These are phyloP conservation scores for Candida labiduridarum DNA, from an alignment of 1,139 yeast species.

Conservation along the genomic window DNA sequence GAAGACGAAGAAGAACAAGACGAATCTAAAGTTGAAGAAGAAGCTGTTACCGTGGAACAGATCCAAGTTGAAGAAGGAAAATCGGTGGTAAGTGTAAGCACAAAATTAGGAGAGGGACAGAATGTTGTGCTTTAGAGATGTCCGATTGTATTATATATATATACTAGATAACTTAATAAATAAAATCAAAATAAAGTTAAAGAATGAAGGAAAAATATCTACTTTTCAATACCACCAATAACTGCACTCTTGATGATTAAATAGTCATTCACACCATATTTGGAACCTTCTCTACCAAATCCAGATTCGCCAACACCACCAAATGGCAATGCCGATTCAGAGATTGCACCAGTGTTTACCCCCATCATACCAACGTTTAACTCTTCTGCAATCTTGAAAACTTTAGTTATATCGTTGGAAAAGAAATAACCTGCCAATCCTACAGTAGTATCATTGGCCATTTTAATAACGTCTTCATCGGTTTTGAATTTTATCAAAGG, in stretches of 20 bases:
- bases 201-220: neutral
- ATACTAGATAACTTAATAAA: neutral
- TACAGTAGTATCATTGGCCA: conserved; percentile 65
- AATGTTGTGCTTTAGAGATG: too few species aligned
- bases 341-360: conserved; percentile 46
- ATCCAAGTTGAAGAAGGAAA: neutral
- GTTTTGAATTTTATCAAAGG: conserved; percentile 68
- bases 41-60: neutral
- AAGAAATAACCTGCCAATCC: conserved; percentile 52
- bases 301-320: conserved; percentile 51
- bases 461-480: conserved; percentile 66
- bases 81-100: neutral
- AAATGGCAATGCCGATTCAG: conserved; percentile 50
- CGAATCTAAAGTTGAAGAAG: neutral
- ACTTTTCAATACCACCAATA: conserved; percentile 19
- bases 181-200: neutral
- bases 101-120: too few species aligned
- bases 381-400: conserved; percentile 52
- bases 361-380: conserved; percentile 52
- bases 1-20: neutral
- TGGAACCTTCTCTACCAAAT: conserved; percentile 52
- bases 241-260: conserved; percentile 33
- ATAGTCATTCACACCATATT: conserved; percentile 47
- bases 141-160: neutral
- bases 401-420: conserved; percentile 48